Percentiles rank a stretch among this genome's conserved stretches.
Evolutionary conservation across 164 flowering plant genomes (phyloP).

Genomic region (Berberis vulgaris): DNA sequence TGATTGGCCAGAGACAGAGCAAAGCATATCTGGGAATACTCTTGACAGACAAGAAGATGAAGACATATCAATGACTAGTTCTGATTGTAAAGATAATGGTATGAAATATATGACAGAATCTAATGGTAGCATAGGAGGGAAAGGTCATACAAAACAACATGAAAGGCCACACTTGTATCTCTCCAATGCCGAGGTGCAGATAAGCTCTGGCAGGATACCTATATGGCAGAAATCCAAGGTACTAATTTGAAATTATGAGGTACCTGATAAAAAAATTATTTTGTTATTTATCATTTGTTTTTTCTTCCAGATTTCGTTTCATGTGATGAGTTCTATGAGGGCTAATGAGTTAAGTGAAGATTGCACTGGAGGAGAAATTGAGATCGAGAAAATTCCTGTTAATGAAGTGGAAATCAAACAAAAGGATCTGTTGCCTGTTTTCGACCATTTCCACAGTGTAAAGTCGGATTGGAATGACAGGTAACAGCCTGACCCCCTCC

Average conservation of each 20-base stretch:
- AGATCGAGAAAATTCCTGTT: conserved; percentile 56
- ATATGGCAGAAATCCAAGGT: conserved; percentile 92
- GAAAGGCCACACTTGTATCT: conserved; percentile 57
- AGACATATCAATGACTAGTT: conserved; percentile 26
- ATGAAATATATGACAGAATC: conserved; percentile 4
- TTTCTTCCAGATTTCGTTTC: conserved; percentile 47
- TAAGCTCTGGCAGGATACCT: conserved; percentile 53
- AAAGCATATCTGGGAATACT: conserved; percentile 35
- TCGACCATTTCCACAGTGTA: conserved; percentile 42
- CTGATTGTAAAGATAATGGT: conserved; percentile 39
- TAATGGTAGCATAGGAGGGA: conserved; percentile 15
- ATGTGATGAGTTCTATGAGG: conserved; percentile 26
- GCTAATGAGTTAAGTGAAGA: conserved; percentile 18
- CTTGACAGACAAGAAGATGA: conserved; percentile 24
- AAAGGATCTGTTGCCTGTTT: conserved; percentile 69
- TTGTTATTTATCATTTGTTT: not conserved
- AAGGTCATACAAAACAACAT: conserved; percentile 28
- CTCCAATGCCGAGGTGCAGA: conserved; percentile 89
- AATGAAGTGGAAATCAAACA: conserved; percentile 59
- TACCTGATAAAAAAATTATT: not conserved
- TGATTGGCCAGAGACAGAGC: conserved; percentile 88
- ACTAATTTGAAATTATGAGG: conserved; percentile 4
- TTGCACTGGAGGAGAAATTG: conserved; percentile 50
- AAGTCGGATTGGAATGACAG: conserved; percentile 45
- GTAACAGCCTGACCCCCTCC: conserved; percentile 21